These are phyloP conservation scores for Plectosphaerella plurivora DNA, from an alignment of 2,329 filamentous ascomycete species.

Conservation along the genomic window DNA sequence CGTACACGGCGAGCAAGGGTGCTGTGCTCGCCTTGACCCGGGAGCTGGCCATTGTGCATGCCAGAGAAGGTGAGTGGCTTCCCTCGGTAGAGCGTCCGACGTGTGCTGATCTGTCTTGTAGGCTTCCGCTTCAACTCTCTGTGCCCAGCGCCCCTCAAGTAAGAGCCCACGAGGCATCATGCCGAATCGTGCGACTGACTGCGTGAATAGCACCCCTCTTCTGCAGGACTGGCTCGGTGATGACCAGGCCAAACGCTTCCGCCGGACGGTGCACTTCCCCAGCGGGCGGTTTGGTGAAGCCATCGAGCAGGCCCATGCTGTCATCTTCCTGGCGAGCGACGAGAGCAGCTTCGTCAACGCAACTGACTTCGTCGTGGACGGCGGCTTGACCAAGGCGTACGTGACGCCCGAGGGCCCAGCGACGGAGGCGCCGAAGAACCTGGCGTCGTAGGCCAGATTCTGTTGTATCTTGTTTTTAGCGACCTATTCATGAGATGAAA, in stretches of 20 bases:
- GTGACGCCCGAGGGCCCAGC: slow-evolving; percentile 19
- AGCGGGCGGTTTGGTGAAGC: slow-evolving; percentile 72
- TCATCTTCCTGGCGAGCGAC: slow-evolving; percentile 69
- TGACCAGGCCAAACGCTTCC: slow-evolving; percentile 62
- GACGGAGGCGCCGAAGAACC: neutral
- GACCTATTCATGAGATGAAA: too few species aligned
- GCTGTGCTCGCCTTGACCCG: slow-evolving; percentile 71
- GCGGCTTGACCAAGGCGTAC: slow-evolving; percentile 59
- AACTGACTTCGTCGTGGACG: slow-evolving; percentile 68
- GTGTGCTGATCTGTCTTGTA: too few species aligned
- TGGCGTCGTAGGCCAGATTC: neutral
- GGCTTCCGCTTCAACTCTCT: slow-evolving; percentile 69
- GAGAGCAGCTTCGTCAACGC: slow-evolving; percentile 73
- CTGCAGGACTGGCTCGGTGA: slow-evolving; percentile 75
- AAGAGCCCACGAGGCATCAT: slow-evolving; percentile 15
- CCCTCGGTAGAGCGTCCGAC: too few species aligned
- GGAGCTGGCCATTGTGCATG: slow-evolving; percentile 71
- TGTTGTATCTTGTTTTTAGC: too few species aligned
- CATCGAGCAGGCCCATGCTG: slow-evolving; percentile 71
- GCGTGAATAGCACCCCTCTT: slow-evolving; percentile 54
- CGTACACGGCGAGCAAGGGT: slow-evolving; percentile 74
- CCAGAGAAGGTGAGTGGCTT: slow-evolving; percentile 46
- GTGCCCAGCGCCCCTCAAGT: slow-evolving; percentile 71
- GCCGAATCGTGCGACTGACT: neutral
- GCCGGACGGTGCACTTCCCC: slow-evolving; percentile 73